Base-by-base conservation (phyloP, 2,329 filamentous ascomycete species). In the Thielaviopsis musarum region DNA sequence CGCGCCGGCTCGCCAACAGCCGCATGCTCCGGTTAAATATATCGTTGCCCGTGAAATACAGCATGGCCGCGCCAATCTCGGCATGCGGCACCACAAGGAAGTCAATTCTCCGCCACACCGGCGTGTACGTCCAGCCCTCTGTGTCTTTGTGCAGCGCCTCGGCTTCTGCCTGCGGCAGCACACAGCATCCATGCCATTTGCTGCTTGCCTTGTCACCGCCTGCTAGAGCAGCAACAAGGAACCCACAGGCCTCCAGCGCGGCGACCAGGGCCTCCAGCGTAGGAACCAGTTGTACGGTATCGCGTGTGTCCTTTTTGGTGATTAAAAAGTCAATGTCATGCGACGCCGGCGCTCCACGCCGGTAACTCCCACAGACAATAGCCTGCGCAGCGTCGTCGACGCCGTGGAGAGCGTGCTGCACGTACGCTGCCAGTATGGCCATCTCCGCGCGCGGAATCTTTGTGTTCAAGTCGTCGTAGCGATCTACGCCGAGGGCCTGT, bases 41-140 rank as follows among this genome's bases (percentile, higher is more conserved):
- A 68, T 95, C 91, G 65, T 96, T 93, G 0, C 91, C 91, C 0
- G 91, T 96, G 67, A 96, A 97, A 68, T 96, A 96, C n/a, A 96
- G 79, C 62, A 96, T 69, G 0, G 91, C 90, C 0, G 88, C 91
- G 1, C 91, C 91, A 56, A 89, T 77, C 69, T 95, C 84, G 1
- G 79, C 75, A 64, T 83, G 83, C 0, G 91, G 90, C 0, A 95
- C 91, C 3, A 94, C 78, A 1, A 96, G 74, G 21, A 96, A 79
- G 67, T 96, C 91, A 62, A 96, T 85, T 1, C 90, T 80, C 9
- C 90, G 79, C 90, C 89, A 95, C 0, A 79, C 68, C 5, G 54
- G 48, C 28, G 56, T 57, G 48, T 60, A 58, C 24, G n/a, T 26
- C 17, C 17, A 56, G 15, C 15, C 21, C 9, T 56, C 54, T 3